phyloP scores from a whole-genome alignment of 2,329 filamentous ascomycete species.

The Colletotrichum higginsianum region DNA sequence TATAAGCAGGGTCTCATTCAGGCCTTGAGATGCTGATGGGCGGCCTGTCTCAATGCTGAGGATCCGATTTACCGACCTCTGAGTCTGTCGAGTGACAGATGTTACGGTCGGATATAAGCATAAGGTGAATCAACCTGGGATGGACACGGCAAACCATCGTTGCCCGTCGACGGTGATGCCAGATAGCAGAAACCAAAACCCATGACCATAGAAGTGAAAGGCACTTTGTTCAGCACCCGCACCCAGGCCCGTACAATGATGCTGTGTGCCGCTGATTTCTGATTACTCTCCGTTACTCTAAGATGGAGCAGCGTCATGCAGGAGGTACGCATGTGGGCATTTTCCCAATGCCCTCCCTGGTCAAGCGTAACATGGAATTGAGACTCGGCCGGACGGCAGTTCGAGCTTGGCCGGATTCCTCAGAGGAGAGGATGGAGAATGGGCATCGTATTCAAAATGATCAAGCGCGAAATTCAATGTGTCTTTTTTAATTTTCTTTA shows the following conservation, averaged over 20 bases:
- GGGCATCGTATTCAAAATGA: not conserved
- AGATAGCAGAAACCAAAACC: not conserved
- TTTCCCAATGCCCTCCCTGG: not conserved
- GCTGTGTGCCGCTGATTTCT: not conserved
- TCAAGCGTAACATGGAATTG: constrained; percentile 12
- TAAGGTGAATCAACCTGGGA: not conserved
- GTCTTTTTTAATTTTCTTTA: not conserved
- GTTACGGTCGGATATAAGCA: too few relatives aligned
- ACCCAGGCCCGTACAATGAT: not conserved
- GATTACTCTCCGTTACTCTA: not conserved
- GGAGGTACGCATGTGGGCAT: not conserved
- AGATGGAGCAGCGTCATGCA: not conserved
- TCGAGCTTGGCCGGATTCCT: not conserved
- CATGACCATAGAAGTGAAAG: not conserved
- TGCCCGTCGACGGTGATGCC: not conserved
- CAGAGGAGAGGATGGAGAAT: not conserved
- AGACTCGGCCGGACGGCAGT: not conserved
- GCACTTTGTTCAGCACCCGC: not conserved
- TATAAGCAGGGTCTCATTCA: not conserved
- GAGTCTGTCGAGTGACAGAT: not conserved
- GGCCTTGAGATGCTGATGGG: not conserved
- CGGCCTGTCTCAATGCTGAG: constrained; percentile 1
- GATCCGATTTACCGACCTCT: not conserved
- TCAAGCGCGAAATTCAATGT: not conserved
- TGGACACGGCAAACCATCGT: not conserved